Conservation (phyloP, 768 basidiomycete species). For the Tulasnella sp. region DNA sequence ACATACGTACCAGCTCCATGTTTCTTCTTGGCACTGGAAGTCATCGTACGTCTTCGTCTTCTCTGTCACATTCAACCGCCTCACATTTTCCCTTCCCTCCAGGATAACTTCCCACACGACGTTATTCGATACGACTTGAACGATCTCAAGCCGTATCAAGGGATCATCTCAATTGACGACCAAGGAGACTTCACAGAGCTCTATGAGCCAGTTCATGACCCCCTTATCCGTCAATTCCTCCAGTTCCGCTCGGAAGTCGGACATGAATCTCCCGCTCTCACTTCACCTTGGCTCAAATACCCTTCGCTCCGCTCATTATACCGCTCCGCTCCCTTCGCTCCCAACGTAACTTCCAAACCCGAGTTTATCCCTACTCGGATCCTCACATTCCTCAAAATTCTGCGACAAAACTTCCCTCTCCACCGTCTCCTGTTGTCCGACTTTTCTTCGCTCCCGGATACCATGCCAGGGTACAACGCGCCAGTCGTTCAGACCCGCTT, state of each 20-base stretch:
- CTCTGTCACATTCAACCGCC: background rate
- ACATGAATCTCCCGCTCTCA: conserved; percentile 57
- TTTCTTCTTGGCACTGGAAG: conserved; percentile 93
- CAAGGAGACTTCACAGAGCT: conserved; percentile 81
- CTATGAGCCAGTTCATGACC: conserved; percentile 83
- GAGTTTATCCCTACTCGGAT: conserved; percentile 95
- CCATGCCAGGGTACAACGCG: conserved; percentile 74
- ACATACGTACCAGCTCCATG: conserved; percentile 77
- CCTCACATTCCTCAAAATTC: conserved; percentile 77
- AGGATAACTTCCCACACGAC: conserved; percentile 98
- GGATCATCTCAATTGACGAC: conserved; percentile 73
- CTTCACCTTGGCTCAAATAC: conserved; percentile 58
- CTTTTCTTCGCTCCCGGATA: conserved; percentile 85
- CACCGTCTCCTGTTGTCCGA: conserved; percentile 95
- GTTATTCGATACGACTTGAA: conserved; percentile 85
- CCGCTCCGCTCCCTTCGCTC: conserved; percentile 77
- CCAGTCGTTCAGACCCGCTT: conserved; percentile 97
- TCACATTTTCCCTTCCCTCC: conserved; percentile 1
- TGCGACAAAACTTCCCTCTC: conserved; percentile 82
- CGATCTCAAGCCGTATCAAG: conserved; percentile 82
- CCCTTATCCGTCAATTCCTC: conserved; percentile 79
- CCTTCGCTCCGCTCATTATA: conserved; percentile 66
- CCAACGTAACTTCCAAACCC: conserved; percentile 75
- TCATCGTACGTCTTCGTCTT: conserved; percentile 67
- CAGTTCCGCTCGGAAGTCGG: conserved; percentile 62